Conservation (phyloP, 2,329 filamentous ascomycete species). For the Colletotrichum salicis region DNA sequence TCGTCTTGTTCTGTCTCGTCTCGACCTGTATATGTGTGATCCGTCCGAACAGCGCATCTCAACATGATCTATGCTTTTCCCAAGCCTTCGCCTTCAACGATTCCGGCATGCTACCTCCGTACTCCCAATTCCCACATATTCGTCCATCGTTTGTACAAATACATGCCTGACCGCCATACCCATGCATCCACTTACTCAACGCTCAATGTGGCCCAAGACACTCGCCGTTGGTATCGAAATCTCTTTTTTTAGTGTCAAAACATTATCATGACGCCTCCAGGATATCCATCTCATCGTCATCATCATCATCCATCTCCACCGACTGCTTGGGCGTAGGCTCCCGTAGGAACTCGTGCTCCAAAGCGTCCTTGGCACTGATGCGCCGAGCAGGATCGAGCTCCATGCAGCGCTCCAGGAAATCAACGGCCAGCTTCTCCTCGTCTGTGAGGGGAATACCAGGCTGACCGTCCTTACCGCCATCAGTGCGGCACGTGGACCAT, state of each 20-base stretch:
- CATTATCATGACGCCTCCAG: constrained; percentile 39
- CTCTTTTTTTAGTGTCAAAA: background rate
- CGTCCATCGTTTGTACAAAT: constrained; percentile 1
- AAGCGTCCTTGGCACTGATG: constrained; percentile 79
- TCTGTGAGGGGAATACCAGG: constrained; percentile 64
- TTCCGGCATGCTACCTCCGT: background rate
- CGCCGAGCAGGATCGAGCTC: constrained; percentile 80
- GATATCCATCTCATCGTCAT: constrained; percentile 67
- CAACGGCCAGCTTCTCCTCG: constrained; percentile 78
- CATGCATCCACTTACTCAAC: background rate
- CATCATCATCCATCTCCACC: constrained; percentile 46
- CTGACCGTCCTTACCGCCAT: constrained; percentile 59
- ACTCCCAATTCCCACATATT: background rate
- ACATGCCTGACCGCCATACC: background rate
- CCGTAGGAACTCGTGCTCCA: constrained; percentile 76
- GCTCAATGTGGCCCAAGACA: background rate
- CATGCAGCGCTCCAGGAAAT: constrained; percentile 77
- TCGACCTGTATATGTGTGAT: background rate
- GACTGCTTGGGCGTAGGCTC: constrained; percentile 45
- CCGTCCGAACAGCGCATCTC: background rate
- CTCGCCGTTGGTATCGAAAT: background rate
- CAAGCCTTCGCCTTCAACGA: background rate
- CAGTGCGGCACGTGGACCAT: constrained; percentile 87
- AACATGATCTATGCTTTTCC: background rate
- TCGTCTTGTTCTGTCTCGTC: background rate